Evolutionary conservation across 2,329 filamentous ascomycete genomes (phyloP).

Genomic region (Orbilia ellipsospora): DNA sequence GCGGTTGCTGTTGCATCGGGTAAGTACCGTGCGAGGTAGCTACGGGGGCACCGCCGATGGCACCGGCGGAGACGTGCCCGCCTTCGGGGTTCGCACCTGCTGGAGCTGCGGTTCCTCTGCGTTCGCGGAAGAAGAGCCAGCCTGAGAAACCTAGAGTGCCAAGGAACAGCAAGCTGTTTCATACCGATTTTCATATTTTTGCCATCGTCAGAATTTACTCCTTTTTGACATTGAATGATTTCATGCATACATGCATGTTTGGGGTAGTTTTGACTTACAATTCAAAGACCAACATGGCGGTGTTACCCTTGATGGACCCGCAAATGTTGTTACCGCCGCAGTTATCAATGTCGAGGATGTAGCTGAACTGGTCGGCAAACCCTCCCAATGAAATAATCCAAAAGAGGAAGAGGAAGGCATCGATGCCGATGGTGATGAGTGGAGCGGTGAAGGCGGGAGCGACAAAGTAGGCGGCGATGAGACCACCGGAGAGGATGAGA

Average conservation of each 20-base stretch:
- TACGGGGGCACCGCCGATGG: conserved; percentile 42
- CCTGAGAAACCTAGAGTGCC: conserved; percentile 56
- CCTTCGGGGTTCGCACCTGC: conserved; percentile 53
- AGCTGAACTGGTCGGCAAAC: conserved; percentile 41
- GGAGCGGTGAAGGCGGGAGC: conserved; percentile 57
- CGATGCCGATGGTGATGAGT: conserved; percentile 54
- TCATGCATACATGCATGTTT: conserved; percentile 16
- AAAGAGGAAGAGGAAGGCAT: conserved; percentile 62
- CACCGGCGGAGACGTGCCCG: conserved; percentile 48
- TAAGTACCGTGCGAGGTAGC: conserved; percentile 41
- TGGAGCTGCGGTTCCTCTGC: conserved; percentile 23
- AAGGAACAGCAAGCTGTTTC: conserved; percentile 57
- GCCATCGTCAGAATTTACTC: too few species aligned
- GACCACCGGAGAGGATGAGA: conserved; percentile 58
- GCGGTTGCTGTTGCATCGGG: conserved; percentile 51
- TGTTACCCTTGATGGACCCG: conserved; percentile 30
- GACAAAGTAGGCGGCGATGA: conserved; percentile 56
- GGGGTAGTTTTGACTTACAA: conserved; percentile 36
- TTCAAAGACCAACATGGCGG: conserved; percentile 48
- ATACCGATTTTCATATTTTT: neutral
- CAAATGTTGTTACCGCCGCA: conserved; percentile 15
- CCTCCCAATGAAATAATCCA: conserved; percentile 58
- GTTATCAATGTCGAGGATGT: conserved; percentile 24
- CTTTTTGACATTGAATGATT: neutral
- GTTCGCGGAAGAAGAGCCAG: conserved; percentile 50